Base-by-base conservation (phyloP, 192 early-diverging fungal species). In the Phlyctochytrium arcticum region DNA sequence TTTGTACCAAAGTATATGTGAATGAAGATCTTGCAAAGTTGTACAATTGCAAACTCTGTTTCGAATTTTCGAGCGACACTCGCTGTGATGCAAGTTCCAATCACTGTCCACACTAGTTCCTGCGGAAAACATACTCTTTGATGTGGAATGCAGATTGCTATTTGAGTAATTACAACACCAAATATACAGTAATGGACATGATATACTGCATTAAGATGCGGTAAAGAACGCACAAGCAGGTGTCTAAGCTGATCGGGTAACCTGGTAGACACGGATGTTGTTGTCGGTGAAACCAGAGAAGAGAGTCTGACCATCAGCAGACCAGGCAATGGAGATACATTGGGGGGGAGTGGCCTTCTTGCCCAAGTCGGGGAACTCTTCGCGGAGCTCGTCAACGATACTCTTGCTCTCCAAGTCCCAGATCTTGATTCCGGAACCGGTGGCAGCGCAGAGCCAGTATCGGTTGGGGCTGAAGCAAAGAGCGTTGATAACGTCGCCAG, bases 401-500 rank as follows among this genome's bases (percentile, higher is more conserved):
- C 85, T 85, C 92, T 99, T 99, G 86, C 87, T 90, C 85, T 99
- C 93, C 65, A 99, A 81, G 79, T 99, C 96, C 95, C 95, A 99
- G 87, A 99, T 94, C 91, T 94, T 96, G 89, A 99, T 96, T 80
- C 87, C 86, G 64, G 83, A 83, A 67, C 82, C 80, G 68, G 95
- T 96, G 76, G 96, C 96, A 75, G 95, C 96, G 87, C 93, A 95
- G 75, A 99, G 87, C 96, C 96, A 99, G 93, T 99, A 99, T 60
- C 95, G 87, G 92, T 99, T 98, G 75, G 96, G 96, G 70, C 94
- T 96, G 91, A 99, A 99, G 69, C 89, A 88, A 54, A 99, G 85
- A 65, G 95, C 88, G 87, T 99, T 92, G 90, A 99, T 93, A 75
- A 87, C 81, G 79, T 90, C 89, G 60, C 88, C 92, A 73, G 92